Evolutionary conservation across 345 rosid species (phyloP), one percentile per base, ranked within the genome.

Genomic region (Eucalyptus fibrosa): DNA sequence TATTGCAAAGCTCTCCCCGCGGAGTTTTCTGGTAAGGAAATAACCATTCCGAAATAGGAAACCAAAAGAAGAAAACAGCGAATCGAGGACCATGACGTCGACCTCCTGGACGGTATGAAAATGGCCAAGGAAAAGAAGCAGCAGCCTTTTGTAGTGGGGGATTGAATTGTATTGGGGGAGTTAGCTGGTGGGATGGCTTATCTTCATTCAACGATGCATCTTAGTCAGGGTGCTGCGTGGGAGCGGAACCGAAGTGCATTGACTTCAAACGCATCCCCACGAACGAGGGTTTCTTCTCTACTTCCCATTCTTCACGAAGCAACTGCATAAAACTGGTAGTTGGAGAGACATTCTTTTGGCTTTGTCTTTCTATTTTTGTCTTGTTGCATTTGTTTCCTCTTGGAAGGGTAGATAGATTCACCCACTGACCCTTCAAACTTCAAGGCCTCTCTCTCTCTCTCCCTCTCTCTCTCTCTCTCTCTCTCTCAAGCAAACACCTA

Each of bases 391-490:
- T 40, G 85, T 77, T 77, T 77, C 85, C 47, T 44, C 44, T 55
- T 85, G 62, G 88, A 86, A 86, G 85, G 88, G 88, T 89, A 89
- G 90, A 67, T 89, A 55, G 69, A 69, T 86, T 23, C 62, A 40
- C 50, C 49, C 40, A 86, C 88, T 65, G 72, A 86, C 86, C 92
- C 93, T 89, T 83, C 91, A 85, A 93, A 93, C 90, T 91, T 88
- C 69, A 77, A 44, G 28, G 19, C 24, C 55, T n/a, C 16, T 80
- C 82, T 77, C 59, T 26, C 24, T 49, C 86, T 50, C 28, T 50
- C 88, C 28, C 49, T 24, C 88, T 47, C 85, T 16, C 32, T 8
- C 12, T 13, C 32, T 8, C 12, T 13, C 19, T 45, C 86, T 12
- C 50, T 50, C 47, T 65, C 83, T 37, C 30, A 19, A 40, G 85